These are phyloP conservation scores for Alternaria panax DNA, from an alignment of 2,329 filamentous ascomycete genomes.

Conservation along the genomic window DNA sequence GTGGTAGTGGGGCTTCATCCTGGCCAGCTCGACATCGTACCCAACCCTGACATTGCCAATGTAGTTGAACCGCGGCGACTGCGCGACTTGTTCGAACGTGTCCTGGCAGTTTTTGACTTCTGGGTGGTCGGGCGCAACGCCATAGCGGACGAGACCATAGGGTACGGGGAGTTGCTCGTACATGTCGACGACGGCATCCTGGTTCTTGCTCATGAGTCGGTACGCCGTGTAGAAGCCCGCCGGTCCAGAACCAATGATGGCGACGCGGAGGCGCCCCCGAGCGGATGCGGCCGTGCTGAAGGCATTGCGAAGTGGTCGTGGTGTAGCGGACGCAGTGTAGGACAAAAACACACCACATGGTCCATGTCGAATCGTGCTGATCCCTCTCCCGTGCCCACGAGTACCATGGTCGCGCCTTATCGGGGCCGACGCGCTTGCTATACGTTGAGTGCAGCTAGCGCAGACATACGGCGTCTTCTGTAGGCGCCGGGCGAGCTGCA, in stretches of 20 bases:
- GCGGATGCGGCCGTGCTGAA: slow-evolving; percentile 31
- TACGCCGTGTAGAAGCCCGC: slow-evolving; percentile 96
- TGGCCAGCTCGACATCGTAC: slow-evolving; percentile 68
- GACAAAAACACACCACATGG: slow-evolving; percentile 13
- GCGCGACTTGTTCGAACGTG: slow-evolving; percentile 88
- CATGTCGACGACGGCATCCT: slow-evolving; percentile 84
- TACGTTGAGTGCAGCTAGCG: slow-evolving; percentile 35
- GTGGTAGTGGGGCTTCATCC: slow-evolving; percentile 84
- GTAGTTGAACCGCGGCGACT: slow-evolving; percentile 84
- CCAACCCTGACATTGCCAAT: slow-evolving; percentile 89
- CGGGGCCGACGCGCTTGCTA: slow-evolving; percentile 8
- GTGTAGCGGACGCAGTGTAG: neutral
- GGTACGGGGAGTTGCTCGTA: slow-evolving; percentile 93
- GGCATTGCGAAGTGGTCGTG: slow-evolving; percentile 20
- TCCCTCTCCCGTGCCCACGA: slow-evolving; percentile 7
- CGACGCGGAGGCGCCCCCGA: slow-evolving; percentile 72
- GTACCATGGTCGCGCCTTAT: neutral
- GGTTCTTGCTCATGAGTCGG: slow-evolving; percentile 78
- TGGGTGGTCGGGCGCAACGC: slow-evolving; percentile 97
- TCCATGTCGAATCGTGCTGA: slow-evolving; percentile 11
- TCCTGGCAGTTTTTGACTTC: slow-evolving; percentile 99
- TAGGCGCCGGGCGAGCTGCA: slow-evolving; percentile 29
- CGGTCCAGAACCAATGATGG: slow-evolving; percentile 90
- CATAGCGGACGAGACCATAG: slow-evolving; percentile 89
- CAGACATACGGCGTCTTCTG: slow-evolving; percentile 31